Percentiles rank a stretch among this genome's conserved stretches.
Evolutionary conservation across 2,329 filamentous ascomycete genomes (phyloP).

Genomic region (Gremmenia infestans): DNA sequence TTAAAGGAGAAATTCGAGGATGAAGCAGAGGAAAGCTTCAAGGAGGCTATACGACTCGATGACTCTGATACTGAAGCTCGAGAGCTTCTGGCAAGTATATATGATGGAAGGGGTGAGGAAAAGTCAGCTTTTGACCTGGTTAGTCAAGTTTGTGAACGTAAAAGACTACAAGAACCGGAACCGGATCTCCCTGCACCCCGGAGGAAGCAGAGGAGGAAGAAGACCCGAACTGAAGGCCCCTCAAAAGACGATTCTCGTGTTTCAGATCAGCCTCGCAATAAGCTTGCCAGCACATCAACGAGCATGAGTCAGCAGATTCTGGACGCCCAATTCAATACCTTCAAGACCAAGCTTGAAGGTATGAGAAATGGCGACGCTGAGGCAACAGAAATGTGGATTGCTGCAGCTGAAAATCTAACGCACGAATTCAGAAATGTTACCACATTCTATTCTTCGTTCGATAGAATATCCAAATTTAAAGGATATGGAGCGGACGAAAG

Average conservation of each 20-base stretch:
- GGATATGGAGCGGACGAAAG: slow-evolving; percentile 33
- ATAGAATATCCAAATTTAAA: slow-evolving; percentile 57
- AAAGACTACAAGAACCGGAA: slow-evolving; percentile 3
- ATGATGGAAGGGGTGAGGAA: slow-evolving; percentile 67
- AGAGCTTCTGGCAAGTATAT: slow-evolving; percentile 76
- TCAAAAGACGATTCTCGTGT: too few species aligned
- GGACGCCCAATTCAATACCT: slow-evolving; percentile 36
- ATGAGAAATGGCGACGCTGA: slow-evolving; percentile 28
- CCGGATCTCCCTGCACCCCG: slow-evolving; percentile 13
- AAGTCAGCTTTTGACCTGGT: slow-evolving; percentile 74
- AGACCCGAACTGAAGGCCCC: too few species aligned
- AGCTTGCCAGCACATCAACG: slow-evolving; percentile 14
- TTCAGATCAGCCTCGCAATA: too few species aligned
- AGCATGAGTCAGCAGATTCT: slow-evolving; percentile 26
- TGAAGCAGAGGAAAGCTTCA: slow-evolving; percentile 73
- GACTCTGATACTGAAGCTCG: slow-evolving; percentile 69
- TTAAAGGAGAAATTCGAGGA: slow-evolving; percentile 56
- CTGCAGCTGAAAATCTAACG: slow-evolving; percentile 52
- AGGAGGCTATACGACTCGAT: slow-evolving; percentile 68
- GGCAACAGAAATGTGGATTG: slow-evolving; percentile 46
- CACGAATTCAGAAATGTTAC: slow-evolving; percentile 60
- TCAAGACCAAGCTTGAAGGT: slow-evolving; percentile 35
- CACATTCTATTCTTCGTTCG: slow-evolving; percentile 58
- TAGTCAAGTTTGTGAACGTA: slow-evolving; percentile 66
- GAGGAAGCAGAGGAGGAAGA: slow-evolving; percentile 23